Evolutionary conservation across 164 flowering plant genomes (phyloP), one percentile per base, ranked within the genome.

Genomic region (Piper betle): DNA sequence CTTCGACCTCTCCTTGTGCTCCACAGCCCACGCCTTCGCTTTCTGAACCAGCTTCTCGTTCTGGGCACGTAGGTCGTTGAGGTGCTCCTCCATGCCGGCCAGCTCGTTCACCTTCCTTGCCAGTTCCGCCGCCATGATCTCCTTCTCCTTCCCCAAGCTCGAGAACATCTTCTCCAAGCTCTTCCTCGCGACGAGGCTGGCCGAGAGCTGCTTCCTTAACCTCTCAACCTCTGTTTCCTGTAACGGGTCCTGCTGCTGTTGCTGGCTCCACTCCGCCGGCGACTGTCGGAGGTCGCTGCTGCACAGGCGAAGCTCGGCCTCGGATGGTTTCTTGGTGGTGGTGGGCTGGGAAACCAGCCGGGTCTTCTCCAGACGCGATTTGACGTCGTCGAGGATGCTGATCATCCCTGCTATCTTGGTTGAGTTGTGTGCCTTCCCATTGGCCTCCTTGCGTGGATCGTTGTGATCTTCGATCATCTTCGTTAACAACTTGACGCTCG

Each of bases 131-230:
- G 86, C 84, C 79, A 92, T 92, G 18, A 92, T 87, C 68, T 82
- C 84, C 72, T 87, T 92, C 70, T 92, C 98, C 59, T 85, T 88
- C 39, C 96, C 96, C 65, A 92, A 59, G 71, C 91, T 81, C 6
- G 89, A 80, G 71, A 95, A 88, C 93, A 92, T 81, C 17, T 72
- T 71, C 59, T 84, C 85, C 1, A 89, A 78, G 77, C 87, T 81
- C 71, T 85, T 87, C 37, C 83, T 58, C 0, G 88, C 85, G 0
- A 79, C 81, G 39, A 72, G 20, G 78, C 77, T 77, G 0, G 81
- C 78, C n/a, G 57, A 72, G 0, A 88, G 81, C 77, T 85, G 81
- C 46, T 61, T 79, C 33, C 79, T 72, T 19, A 88, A 63, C 68
- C 18, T 74, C 20, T 46, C 50, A 46, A 6, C 15, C 50, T 46